Evolutionary conservation across 225 moss, liverwort and hornwort genomes (phyloP).

Genomic region (Pseudisothecium myosuroides): DNA sequence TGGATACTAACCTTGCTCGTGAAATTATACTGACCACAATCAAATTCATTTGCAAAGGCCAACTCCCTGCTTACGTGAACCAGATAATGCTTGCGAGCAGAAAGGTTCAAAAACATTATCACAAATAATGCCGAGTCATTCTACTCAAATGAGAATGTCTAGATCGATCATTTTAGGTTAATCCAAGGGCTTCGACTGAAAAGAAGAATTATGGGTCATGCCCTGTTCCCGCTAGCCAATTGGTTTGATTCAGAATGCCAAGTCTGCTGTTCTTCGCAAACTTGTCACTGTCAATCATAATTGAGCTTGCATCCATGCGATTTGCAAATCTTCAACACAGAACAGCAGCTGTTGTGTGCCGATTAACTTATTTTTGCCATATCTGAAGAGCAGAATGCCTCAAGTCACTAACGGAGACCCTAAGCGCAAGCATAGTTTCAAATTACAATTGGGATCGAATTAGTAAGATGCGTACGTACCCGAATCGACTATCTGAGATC

Average conservation of each 20-base stretch:
- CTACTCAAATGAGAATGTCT: background rate
- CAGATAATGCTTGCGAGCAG: background rate
- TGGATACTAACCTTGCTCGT: background rate
- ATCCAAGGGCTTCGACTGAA: background rate
- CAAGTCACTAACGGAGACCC: too few relatives aligned
- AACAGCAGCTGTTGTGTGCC: background rate
- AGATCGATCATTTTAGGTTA: background rate
- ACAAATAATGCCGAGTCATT: background rate
- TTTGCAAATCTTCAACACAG: background rate
- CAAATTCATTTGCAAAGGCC: background rate
- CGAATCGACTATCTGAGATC: background rate
- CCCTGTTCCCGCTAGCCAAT: background rate
- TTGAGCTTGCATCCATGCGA: background rate
- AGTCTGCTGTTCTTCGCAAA: background rate
- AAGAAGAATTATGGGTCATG: background rate
- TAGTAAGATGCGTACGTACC: background rate
- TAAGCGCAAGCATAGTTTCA: background rate
- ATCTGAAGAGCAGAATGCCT: background rate
- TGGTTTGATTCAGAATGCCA: background rate
- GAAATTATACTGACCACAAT: background rate
- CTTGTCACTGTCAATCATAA: background rate
- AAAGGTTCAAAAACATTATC: background rate
- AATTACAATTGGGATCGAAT: background rate
- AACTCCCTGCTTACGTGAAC: background rate
- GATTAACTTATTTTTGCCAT: background rate